Conservation (phyloP, 371 early-diverging fungal species). For the Dichotomocladium elegans region DNA sequence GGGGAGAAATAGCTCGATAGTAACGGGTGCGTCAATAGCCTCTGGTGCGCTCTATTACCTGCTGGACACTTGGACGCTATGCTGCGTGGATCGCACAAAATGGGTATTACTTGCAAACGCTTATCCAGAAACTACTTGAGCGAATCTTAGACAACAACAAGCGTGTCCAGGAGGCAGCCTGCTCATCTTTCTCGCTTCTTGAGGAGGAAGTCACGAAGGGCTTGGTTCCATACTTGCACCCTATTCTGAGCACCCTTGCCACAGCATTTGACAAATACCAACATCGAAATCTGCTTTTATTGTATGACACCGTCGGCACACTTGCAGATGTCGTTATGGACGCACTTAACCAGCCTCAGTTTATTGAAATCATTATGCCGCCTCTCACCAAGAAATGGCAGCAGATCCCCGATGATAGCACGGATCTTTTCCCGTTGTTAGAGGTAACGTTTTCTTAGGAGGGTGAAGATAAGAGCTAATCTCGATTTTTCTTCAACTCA, state of each 20-base stretch:
- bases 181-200: conserved; percentile 87
- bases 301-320: conserved; percentile 93
- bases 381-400: conserved; percentile 84
- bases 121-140: conserved; percentile 71
- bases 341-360: conserved; percentile 71
- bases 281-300: conserved; percentile 80
- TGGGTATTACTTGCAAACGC: conserved; percentile 71
- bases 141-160: conserved; percentile 87
- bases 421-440: conserved; percentile 84
- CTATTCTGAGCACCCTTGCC: conserved; percentile 71
- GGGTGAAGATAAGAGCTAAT: too few species aligned
- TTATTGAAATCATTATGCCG: conserved; percentile 77
- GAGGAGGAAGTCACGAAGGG: conserved; percentile 78
- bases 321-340: conserved; percentile 84
- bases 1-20: too few species aligned
- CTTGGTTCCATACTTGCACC: conserved; percentile 78
- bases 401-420: conserved; percentile 70
- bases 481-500: too few species aligned
- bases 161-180: conserved; percentile 92
- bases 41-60: conserved; percentile 93
- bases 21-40: too few species aligned
- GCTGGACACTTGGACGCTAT: conserved; percentile 96
- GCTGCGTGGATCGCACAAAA: conserved; percentile 75
- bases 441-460: conserved; percentile 76
- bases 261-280: conserved; percentile 83